Percentiles rank a stretch among this genome's conserved stretches.
Conservation (phyloP, 2,329 filamentous ascomycete species). For the Phoma sp. region DNA sequence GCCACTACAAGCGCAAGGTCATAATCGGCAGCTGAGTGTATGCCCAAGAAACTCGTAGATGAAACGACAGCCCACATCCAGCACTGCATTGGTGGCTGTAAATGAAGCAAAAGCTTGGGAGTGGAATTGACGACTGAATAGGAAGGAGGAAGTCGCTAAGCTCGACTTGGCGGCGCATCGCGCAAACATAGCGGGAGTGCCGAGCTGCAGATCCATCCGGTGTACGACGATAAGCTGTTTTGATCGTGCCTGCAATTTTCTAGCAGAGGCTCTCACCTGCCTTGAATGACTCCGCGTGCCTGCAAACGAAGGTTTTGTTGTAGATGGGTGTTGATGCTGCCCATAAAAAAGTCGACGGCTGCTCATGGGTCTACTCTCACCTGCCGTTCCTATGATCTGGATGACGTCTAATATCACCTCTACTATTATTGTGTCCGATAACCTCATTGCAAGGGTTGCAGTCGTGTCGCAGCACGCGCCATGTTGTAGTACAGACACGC, state of each 20-base stretch:
- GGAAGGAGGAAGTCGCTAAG: conserved; percentile 42
- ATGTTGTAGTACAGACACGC: conserved; percentile 4
- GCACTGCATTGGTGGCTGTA: conserved; percentile 37
- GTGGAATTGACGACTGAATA: conserved; percentile 29
- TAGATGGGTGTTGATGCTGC: neutral
- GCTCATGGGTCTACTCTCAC: neutral
- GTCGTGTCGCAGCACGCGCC: conserved; percentile 16
- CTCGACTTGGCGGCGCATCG: conserved; percentile 33
- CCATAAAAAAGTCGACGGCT: neutral
- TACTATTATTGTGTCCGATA: conserved; percentile 13
- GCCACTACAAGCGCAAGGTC: conserved; percentile 19
- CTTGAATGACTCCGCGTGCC: neutral
- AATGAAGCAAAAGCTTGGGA: conserved; percentile 40
- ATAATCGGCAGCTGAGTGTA: conserved; percentile 28
- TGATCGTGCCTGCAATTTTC: neutral
- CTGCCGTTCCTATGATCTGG: conserved; percentile 7
- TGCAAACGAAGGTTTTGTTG: neutral
- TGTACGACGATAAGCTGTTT: conserved; percentile 19
- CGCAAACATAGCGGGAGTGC: conserved; percentile 20
- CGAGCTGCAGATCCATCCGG: conserved; percentile 24
- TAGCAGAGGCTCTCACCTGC: neutral
- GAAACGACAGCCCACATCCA: conserved; percentile 20
- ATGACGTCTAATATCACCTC: neutral
- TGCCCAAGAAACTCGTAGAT: conserved; percentile 28
- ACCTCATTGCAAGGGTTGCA: conserved; percentile 21